Base-by-base conservation (phyloP, 352 stramenopile species). In the Plasmopara halstedii region DNA sequence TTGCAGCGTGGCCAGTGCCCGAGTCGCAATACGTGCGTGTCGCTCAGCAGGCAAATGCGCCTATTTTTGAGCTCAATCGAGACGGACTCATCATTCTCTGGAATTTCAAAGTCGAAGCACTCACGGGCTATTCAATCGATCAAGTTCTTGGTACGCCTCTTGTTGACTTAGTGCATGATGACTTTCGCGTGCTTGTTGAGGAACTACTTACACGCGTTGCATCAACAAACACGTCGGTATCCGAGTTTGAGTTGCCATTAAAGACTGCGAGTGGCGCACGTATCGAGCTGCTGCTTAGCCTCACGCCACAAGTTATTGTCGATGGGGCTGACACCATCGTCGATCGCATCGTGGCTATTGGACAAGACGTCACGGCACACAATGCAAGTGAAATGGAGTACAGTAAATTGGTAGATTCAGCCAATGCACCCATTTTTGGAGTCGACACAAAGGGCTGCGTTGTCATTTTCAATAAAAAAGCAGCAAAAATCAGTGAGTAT, bases 381-480 rank as follows among this genome's bases (percentile, higher is more conserved):
- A 85, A 82, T 26, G 61, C 72, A 7, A 81, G 69, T 41, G 75
- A 85, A 37, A 73, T 76, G 46, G 73, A 89, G 50, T 83, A 83
- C 32, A 70, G 68, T 35, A 80, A 75, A 25, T 62, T 92, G 2
- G 70, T 92, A 44, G 73, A 92, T 40, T 71, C 71, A 3, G 80
- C 77, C 2, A 89, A 92, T 31, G 80, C 80, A 4, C 80, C 78
- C 21, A 88, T 86, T 44, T 88, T 92, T 38, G 77, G 71, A 4
- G 73, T 89, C 13, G 71, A 88, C 32, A 69, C 62, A 8, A 49
- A 82, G 4, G 64, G 68, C 4, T 51, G 54, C 13, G 65, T 90
- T 14, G 76, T 83, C 10, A 78, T 90, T 11, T 97, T 95, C 63
- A 97, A 97, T 59, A 83, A 95, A 32, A 96, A 95, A 58, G 88